phyloP scores from a whole-genome alignment of 805 yeast genomes.

The Ogataea methylovora region DNA sequence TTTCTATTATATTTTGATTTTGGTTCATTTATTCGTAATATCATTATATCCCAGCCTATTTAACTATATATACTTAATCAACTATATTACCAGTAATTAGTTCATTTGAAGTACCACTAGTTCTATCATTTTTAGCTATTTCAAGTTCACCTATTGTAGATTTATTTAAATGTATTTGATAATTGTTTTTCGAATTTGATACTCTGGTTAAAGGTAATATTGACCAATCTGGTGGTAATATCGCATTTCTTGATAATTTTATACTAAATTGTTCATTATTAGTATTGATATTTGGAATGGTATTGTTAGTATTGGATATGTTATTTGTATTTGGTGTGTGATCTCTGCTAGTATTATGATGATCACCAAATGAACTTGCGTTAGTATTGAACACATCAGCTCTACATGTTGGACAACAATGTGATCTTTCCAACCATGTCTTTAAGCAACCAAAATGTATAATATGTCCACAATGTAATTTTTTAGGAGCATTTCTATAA shows the following conservation, averaged over 20 bases:
- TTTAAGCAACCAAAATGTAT: slow-evolving; percentile 85
- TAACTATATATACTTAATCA: too few species aligned
- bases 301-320: not conserved
- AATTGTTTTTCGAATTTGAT: not conserved
- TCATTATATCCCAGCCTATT: too few species aligned
- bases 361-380: not conserved
- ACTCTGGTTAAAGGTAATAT: slow-evolving; percentile 14
- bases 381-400: slow-evolving; percentile 46
- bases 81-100: too few species aligned
- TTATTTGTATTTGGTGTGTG: not conserved
- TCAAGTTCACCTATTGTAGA: too few species aligned
- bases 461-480: slow-evolving; percentile 77
- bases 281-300: not conserved
- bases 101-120: too few species aligned
- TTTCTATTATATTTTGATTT: too few species aligned
- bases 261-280: slow-evolving; percentile 3
- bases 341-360: too few species aligned
- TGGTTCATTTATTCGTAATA: too few species aligned
- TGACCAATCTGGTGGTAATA: slow-evolving; percentile 26
- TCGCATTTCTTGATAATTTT: slow-evolving; percentile 13
- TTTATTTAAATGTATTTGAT: too few species aligned
- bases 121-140: too few species aligned
- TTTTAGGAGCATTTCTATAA: slow-evolving; percentile 59
- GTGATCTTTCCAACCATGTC: slow-evolving; percentile 89
- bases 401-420: slow-evolving; percentile 90